These are phyloP conservation scores for Alternaria hordeiaustralica DNA, from an alignment of 2,329 filamentous ascomycete species.

Conservation along the genomic window DNA sequence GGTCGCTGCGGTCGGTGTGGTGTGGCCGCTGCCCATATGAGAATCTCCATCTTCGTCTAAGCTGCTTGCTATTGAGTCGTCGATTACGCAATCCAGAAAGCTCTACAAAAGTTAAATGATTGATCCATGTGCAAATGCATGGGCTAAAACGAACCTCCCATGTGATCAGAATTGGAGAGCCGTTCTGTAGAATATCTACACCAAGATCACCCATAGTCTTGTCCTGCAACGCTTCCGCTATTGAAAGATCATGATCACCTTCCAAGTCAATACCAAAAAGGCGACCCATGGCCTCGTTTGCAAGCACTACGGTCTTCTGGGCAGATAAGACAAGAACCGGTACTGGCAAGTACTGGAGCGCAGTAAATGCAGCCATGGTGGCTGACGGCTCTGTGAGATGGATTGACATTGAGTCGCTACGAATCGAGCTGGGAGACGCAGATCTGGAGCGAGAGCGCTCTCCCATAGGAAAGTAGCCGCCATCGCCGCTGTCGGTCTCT, in stretches of 20 bases:
- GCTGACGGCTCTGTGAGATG: constrained; percentile 35
- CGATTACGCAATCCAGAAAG: constrained; percentile 53
- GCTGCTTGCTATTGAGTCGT: constrained; percentile 40
- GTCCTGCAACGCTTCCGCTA: constrained; percentile 68
- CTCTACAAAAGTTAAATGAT: constrained; percentile 34
- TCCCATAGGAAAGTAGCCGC: constrained; percentile 40
- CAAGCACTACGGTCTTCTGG: constrained; percentile 72
- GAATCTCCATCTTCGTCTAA: constrained; percentile 18
- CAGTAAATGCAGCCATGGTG: constrained; percentile 48
- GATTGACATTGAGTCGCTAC: constrained; percentile 42
- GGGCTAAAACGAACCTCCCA: constrained; percentile 53
- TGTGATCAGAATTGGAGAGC: constrained; percentile 58
- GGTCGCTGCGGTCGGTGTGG: constrained; percentile 36
- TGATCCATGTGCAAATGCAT: not conserved
- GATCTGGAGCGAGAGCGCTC: constrained; percentile 24
- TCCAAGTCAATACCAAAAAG: constrained; percentile 66
- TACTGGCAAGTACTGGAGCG: constrained; percentile 76
- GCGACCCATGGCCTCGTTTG: constrained; percentile 77
- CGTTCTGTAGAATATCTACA: constrained; percentile 75
- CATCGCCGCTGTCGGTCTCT: constrained; percentile 23
- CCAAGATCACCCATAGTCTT: constrained; percentile 73
- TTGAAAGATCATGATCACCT: constrained; percentile 51
- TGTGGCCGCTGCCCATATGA: constrained; percentile 30
- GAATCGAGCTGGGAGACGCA: constrained; percentile 39
- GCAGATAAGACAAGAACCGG: constrained; percentile 73